Evolutionary conservation across 2,329 filamentous ascomycete genomes (phyloP), one percentile per base, ranked within the genome.

Genomic region (Xylaria arbuscula): DNA sequence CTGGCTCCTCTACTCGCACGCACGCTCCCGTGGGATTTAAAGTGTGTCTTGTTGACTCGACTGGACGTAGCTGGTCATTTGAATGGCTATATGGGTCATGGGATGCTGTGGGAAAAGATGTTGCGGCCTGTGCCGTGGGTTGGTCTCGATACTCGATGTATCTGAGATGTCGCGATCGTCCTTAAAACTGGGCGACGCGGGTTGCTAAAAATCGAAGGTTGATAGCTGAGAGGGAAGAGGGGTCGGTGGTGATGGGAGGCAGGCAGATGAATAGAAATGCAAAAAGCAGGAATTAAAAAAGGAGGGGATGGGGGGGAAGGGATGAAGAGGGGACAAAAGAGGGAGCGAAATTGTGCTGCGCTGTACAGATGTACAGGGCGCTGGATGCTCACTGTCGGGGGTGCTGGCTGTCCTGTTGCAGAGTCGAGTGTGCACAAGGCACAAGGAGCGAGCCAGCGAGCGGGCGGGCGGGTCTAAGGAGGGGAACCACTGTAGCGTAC

Each of bases 11-110:
- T 68, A 81, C 86, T 87, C 85, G 84, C 85, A 83, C 85, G 85
- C 76, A 75, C 86, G 83, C 84, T 88, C 87, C 87, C 88, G 88
- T 89, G 84, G 84, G 86, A 82, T 88, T 90, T 88, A 91, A 90
- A 90, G 89, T 85, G 88, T 90, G 87, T 86, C 86, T 84, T 82
- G 82, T 81, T 84, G 84, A 85, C 84, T 84, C 72, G 82, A 79
- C 72, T 79, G 77, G 73, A 78, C 80, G 81, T 79, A 81, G 79
- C 78, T 83, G 83, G 80, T 84, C 84, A 86, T 86, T 86, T 81
- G 84, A 83, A 82, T 80, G 78, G 80, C 73, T 83, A 79, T 80
- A 78, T 76, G 85, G 81, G 82, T 89, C 88, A 90, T 90, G 81
- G 83, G 82, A 83, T 74, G 76, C 77, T 80, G 77, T 79, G 77